Base-by-base conservation (phyloP, 2,329 filamentous ascomycete species). In the Colletotrichum sp. region DNA sequence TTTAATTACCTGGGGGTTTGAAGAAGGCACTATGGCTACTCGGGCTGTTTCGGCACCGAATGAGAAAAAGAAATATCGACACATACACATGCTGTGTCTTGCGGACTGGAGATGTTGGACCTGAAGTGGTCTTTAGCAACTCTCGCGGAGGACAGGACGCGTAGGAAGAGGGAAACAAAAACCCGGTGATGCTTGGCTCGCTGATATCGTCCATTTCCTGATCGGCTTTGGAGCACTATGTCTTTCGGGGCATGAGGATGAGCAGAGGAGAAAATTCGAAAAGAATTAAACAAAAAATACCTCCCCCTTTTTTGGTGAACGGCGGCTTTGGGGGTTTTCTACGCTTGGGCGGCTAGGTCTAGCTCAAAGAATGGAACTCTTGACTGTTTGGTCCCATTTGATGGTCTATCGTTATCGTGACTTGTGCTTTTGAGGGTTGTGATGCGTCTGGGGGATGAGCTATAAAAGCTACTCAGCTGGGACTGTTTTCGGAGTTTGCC, bases 321-420 rank as follows among this genome's bases (percentile, higher is more conserved):
- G 59, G 34, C 60, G 74, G 65, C 67, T 65, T 34, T 70, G 70
- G 74, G 74, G 74, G 74, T 44, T 60, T 70, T 75, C 65, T 67
- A 39, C 65, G 70, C 65, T 76, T 76, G 66, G 71, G 70, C 74
- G 34, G 74, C 62, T 76, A 73, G 60, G 21, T 69, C 72, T 76
- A 75, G 74, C 74, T 76, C 74, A 70, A 65, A 70, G 74, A 76
- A 75, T 74, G 71, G 71, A 76, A 76, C 65, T 76, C 65, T 69
- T 65, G 74, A 76, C 60, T 76, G 65, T 76, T 76, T 70, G 63
- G 65, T 76, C 71, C 74, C 74, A 76, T 74, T 32, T 34, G 16
- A 49, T 39, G n/a, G 13, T 60, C 63, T 26, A 44, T 30, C 13
- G 24, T 15, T 39, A 12, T 24, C 24, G 34, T 30, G 15, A 65